Conservation (phyloP, 2,329 filamentous ascomycete species). For the Passalora sequoiae region DNA sequence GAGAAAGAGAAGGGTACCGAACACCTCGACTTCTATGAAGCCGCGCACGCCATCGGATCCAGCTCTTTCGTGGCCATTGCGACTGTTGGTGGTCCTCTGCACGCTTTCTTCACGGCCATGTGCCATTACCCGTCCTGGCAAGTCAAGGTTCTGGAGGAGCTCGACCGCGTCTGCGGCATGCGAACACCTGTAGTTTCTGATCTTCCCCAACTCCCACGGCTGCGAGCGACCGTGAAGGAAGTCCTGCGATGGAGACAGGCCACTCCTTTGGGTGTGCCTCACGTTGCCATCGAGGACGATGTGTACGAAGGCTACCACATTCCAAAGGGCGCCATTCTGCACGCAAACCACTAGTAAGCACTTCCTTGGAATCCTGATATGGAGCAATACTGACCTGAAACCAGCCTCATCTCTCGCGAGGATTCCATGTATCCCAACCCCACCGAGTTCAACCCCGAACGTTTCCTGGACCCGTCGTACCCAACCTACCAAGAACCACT, state of each 20-base stretch:
- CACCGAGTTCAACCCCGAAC: constrained; percentile 32
- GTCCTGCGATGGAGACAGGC: constrained; percentile 33
- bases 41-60: constrained; percentile 33
- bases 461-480: constrained; percentile 32
- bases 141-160: constrained; percentile 28
- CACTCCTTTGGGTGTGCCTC: constrained; percentile 39
- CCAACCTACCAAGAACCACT: constrained; percentile 36
- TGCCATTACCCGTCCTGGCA: constrained; percentile 33
- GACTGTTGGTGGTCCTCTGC: constrained; percentile 32
- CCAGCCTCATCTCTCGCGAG: constrained; percentile 31
- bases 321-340: constrained; percentile 34
- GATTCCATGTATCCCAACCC: constrained; percentile 28
- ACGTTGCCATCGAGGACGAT: constrained; percentile 34
- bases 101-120: constrained; percentile 33
- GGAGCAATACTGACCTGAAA: background rate
- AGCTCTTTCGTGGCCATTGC: constrained; percentile 34
- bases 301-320: constrained; percentile 37
- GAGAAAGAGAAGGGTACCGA: constrained; percentile 31
- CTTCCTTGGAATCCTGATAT: background rate
- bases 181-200: constrained; percentile 30
- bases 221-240: constrained; percentile 35
- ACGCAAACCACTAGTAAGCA: constrained; percentile 34
- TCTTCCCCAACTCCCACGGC: constrained; percentile 30
- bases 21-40: constrained; percentile 31
- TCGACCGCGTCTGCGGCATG: constrained; percentile 32